These are phyloP conservation scores for Seminavis robusta DNA, from an alignment of 108 stramenopile species.

Conservation along the genomic window DNA sequence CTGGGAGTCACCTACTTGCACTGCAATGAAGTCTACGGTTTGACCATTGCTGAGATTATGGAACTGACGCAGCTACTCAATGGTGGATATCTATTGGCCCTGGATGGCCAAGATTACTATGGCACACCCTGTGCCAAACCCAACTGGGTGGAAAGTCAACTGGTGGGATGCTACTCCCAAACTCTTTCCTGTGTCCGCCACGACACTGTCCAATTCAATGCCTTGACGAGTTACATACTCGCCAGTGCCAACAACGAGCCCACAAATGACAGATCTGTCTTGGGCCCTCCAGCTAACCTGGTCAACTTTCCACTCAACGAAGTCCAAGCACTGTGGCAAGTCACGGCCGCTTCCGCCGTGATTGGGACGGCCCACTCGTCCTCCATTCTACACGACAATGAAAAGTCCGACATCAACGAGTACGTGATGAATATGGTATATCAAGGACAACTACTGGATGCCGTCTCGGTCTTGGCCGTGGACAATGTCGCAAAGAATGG, in stretches of 20 bases:
- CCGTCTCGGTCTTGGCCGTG: conserved; percentile 52
- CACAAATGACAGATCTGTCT: conserved; percentile 32
- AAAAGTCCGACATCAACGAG: conserved; percentile 54
- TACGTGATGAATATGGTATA: conserved; percentile 56
- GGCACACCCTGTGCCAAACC: conserved; percentile 62
- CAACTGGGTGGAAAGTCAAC: conserved; percentile 46
- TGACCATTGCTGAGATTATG: conserved; percentile 60
- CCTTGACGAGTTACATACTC: conserved; percentile 39
- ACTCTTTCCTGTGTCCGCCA: background rate
- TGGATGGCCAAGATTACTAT: conserved; percentile 67
- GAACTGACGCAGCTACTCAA: conserved; percentile 25
- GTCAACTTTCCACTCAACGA: conserved; percentile 63
- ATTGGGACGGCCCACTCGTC: conserved; percentile 51
- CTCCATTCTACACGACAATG: conserved; percentile 64
- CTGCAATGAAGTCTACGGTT: conserved; percentile 42
- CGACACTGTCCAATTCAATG: conserved; percentile 20
- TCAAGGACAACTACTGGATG: conserved; percentile 35
- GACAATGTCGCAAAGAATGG: conserved; percentile 76
- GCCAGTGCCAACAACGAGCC: conserved; percentile 71
- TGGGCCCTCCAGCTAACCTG: conserved; percentile 58
- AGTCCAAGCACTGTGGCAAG: conserved; percentile 80
- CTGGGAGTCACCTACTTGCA: conserved; percentile 46
- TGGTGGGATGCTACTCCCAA: conserved; percentile 63
- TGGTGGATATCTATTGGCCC: conserved; percentile 62
- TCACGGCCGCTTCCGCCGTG: conserved; percentile 47